Evolutionary conservation across 352 stramenopile species (phyloP).

Genomic region (Phytophthora chlamydospora): DNA sequence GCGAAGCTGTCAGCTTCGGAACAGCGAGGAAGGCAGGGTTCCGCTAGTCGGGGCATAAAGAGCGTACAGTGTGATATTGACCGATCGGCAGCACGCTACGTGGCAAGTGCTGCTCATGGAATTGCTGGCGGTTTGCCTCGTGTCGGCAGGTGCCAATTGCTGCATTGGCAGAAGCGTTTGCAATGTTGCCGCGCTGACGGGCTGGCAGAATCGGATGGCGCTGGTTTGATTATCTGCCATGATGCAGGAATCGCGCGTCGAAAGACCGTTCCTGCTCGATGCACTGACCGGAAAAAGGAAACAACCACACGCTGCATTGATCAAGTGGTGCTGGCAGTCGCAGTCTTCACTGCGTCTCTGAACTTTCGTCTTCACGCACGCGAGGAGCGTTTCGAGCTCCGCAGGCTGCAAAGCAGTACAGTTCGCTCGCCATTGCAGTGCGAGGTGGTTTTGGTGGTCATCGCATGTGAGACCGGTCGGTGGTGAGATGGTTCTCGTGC

Average conservation of each 20-base stretch:
- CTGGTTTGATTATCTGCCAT: too few relatives aligned
- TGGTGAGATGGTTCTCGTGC: neutral
- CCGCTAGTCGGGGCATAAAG: conserved; percentile 15
- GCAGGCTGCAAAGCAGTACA: conserved; percentile 1
- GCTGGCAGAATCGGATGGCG: too few relatives aligned
- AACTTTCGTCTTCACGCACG: conserved; percentile 7
- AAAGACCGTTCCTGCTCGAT: too few relatives aligned
- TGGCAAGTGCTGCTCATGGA: neutral
- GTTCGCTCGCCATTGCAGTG: neutral
- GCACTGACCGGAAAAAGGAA: too few relatives aligned
- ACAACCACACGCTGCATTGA: neutral
- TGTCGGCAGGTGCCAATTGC: too few relatives aligned
- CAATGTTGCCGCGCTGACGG: too few relatives aligned
- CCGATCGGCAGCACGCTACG: too few relatives aligned
- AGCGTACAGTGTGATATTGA: neutral
- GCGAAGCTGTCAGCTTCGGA: conserved; percentile 1
- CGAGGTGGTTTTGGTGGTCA: neutral
- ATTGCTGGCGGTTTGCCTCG: too few relatives aligned
- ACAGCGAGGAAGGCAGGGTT: conserved; percentile 4
- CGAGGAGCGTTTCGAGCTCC: conserved; percentile 7
- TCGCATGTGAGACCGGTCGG: too few relatives aligned
- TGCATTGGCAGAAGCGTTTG: too few relatives aligned
- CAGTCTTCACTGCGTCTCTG: conserved; percentile 9
- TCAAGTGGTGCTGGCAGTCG: conserved; percentile 5
- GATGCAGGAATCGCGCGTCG: too few relatives aligned